Evolutionary conservation across 805 yeast genomes (phyloP), one percentile per base, ranked within the genome.

Genomic region (Candida xyloterini): DNA sequence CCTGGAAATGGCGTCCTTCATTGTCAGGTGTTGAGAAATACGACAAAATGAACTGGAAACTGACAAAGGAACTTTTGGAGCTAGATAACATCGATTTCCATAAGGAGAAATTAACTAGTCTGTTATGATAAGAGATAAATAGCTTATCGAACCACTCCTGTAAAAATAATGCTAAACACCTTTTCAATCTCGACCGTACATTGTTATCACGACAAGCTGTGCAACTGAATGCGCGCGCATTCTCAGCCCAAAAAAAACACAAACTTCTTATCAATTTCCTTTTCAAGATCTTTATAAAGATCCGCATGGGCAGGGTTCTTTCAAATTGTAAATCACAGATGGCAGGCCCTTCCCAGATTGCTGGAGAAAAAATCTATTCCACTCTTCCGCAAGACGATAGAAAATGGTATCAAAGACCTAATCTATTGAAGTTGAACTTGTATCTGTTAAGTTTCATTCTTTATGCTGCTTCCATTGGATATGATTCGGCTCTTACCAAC

Each of bases 1-100:
- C 52, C 23, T 67, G 70, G 71, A 47, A 43, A 24, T 66, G 68
- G 70, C 60, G 57, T 35, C 44, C 47, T 15, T 43, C 34, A 16
- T n/a, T 28, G 11, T 20, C 25, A 4, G 38, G 33, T 10, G 21
- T 30, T 18, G 38, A 33, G 10, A 41, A 35, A 15, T 35, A 38
- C 24, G 23, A 27, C 8, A 30, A 26, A 10, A 29, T 40, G 3
- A 41, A 43, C 11, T 46, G 50, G 50, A 46, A 46, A 29, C 38
- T 46, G n/a, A 46, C 45, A 13, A 46, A 43, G 35, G 23, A 26
- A 18, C 33, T 43, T 1, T 15, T 43, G 15, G 47, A 46, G 41
- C 23, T 43, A 2, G 18, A 31, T 6, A 39, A 43, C 4, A 38
- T 46, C 7, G 46, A 41, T 5, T 45, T 45, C 40, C 27, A n/a